Evolutionary conservation across 148 eudicot species (phyloP), one percentile per base, ranked within the genome.

Genomic region (Arbutus unedo): DNA sequence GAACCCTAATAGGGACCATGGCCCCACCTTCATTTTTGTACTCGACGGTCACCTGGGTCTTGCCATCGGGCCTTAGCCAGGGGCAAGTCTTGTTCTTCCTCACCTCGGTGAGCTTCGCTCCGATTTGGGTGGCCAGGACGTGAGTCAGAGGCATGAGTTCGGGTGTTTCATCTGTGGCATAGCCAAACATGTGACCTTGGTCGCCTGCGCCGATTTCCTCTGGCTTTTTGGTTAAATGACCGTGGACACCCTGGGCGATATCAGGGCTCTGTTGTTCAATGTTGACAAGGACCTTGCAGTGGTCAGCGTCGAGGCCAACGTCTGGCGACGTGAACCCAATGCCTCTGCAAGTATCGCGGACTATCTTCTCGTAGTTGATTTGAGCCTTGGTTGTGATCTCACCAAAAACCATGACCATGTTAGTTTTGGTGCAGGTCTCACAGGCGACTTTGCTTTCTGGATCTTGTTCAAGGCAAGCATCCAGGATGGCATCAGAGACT

Each of bases 121-220:
- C 91, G 25, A 89, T 87, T 74, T 89, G 80, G 76, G 89, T 88
- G 16, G 89, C 90, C 25, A 88, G 85, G 71, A 88, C 90, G 49
- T 88, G 90, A 57, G 90, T 89, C 5, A 89, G 83, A 13, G 91
- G 91, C 91, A 89, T 89, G 45, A 89, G 83, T 81, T 89, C 91
- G 0, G 87, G 83, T 0, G 91, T 89, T 81, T 89, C 91, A 75
- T 89, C 91, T 25, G 91, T 86, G 79, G 90, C 90, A 56, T 88
- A 88, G 66, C 89, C 89, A 43, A 88, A 88, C 89, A 87, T 87
- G 83, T 87, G 88, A 15, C 89, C 89, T 77, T 88, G 90, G 76
- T 88, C 90, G 59, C 90, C 90, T 67, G 91, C 91, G 81, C 91
- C 91, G 45, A 89, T 89, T 60, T 89, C 91, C 79, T 89, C 91